A percentile compares a stretch with the other conserved stretches of the same genome.
Evolutionary conservation across 2,329 filamentous ascomycete genomes (phyloP).

Genomic region (Phialemoniopsis sp.): DNA sequence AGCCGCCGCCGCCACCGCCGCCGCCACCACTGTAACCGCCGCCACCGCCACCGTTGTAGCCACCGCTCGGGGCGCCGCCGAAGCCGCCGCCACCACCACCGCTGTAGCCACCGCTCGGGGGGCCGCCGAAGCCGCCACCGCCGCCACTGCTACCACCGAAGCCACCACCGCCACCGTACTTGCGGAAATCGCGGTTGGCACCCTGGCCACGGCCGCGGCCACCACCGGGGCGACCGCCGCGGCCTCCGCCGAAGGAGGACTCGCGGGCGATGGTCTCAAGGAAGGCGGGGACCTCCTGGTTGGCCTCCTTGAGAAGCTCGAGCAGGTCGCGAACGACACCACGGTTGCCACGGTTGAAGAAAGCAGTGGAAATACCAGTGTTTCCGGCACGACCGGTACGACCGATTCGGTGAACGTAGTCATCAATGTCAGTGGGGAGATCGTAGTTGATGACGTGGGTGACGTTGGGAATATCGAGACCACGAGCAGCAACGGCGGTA

Average conservation of each 20-base stretch:
- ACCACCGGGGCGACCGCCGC: conserved; percentile 58
- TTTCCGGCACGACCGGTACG: conserved; percentile 99
- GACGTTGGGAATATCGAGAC: conserved; percentile 93
- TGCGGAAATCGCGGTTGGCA: conserved; percentile 87
- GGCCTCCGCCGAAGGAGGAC: conserved; percentile 73
- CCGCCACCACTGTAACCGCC: conserved; percentile 28
- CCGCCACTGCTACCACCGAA: conserved; percentile 30
- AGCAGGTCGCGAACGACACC: conserved; percentile 95
- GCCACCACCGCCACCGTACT: conserved; percentile 59
- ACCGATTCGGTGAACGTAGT: conserved; percentile 98
- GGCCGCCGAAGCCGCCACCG: conserved; percentile 37
- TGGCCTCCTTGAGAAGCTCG: conserved; percentile 97
- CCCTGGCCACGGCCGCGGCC: conserved; percentile 68
- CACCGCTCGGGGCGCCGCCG: conserved; percentile 24
- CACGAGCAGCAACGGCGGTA: conserved; percentile 88
- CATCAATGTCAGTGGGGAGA: conserved; percentile 84
- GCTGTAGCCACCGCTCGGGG: conserved; percentile 29
- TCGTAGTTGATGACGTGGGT: conserved; percentile 99
- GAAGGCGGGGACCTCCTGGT: conserved; percentile 93
- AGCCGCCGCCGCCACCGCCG: conserved; percentile 41
- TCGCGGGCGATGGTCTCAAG: conserved; percentile 97
- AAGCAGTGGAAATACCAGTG: conserved; percentile 95
- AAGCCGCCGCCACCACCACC: conserved; percentile 39
- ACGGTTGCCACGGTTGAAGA: conserved; percentile 99
- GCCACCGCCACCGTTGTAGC: conserved; percentile 32